Percentiles rank a stretch among this genome's conserved stretches.
Evolutionary conservation across 2,329 filamentous ascomycete species (phyloP).

Genomic region (Remersonia thermophila): DNA sequence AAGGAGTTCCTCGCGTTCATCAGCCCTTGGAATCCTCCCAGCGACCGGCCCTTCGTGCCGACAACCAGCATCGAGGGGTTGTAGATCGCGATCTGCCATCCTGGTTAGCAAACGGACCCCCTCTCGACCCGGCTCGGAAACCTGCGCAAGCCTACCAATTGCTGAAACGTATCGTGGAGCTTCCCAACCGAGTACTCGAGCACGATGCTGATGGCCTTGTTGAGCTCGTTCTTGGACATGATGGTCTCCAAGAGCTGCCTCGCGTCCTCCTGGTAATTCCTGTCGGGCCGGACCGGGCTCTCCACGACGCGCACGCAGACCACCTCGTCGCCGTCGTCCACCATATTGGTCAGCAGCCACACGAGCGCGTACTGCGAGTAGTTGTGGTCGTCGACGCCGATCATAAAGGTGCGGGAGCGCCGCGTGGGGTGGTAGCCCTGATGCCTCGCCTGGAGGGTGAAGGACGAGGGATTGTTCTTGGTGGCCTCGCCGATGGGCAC

Average conservation of each 20-base stretch:
- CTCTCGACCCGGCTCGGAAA: not conserved
- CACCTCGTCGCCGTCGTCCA: conserved; percentile 87
- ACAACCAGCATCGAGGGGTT: conserved; percentile 86
- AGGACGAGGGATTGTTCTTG: conserved; percentile 49
- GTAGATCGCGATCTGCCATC: conserved; percentile 68
- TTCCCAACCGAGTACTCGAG: conserved; percentile 84
- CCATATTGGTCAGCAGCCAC: conserved; percentile 83
- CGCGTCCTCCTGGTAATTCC: conserved; percentile 65
- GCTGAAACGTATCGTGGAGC: conserved; percentile 79
- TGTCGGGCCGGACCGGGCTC: conserved; percentile 60
- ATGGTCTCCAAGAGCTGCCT: conserved; percentile 62
- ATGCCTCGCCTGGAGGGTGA: conserved; percentile 77
- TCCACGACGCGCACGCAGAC: conserved; percentile 83
- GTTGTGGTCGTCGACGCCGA: conserved; percentile 79
- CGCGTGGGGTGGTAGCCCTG: conserved; percentile 72
- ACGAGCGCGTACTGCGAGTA: conserved; percentile 88
- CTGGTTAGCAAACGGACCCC: conserved; percentile 2
- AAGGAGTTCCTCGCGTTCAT: conserved; percentile 70
- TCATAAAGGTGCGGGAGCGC: conserved; percentile 77
- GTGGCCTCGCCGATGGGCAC: conserved; percentile 45
- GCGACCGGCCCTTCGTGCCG: conserved; percentile 70
- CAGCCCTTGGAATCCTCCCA: conserved; percentile 76
- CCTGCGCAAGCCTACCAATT: conserved; percentile 52
- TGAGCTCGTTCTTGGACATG: conserved; percentile 62
- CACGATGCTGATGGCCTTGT: conserved; percentile 74